Base-by-base conservation (phyloP, 768 basidiomycete genomes). In the Rhodotorula babjevae region DNA sequence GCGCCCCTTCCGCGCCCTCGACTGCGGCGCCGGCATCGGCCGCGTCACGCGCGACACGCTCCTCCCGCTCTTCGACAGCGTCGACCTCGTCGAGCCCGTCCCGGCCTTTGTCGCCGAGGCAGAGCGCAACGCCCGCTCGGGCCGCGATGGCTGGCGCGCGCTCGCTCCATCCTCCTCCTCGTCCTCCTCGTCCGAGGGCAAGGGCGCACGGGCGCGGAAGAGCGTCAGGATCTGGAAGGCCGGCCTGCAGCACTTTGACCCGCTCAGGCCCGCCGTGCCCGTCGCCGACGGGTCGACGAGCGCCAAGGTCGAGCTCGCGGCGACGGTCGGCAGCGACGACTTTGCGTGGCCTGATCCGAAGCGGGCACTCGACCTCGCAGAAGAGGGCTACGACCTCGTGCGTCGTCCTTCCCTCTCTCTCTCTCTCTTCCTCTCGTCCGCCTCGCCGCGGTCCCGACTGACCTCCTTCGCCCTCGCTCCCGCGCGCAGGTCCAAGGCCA, bases 11-110 rank as follows among this genome's bases (percentile, higher is more conserved):
- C 87, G 91, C 58, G 93, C 90, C 0, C 85, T 99, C 31, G 95
- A 99, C 78, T 92, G 93, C 69, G 95, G 84, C 56, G 93, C 93
- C 12, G 95, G 95, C 19, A 89, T 99, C 61, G 95, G 95, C 19
- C 88, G 95, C 64, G 93, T 96, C 40, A 95, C 93, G 0, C 84
- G 87, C 5, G 87, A 90, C 75, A 91, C 93, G 21, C 87, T 99
- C 47, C 86, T 97, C n/a, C 90, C 89, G 77, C 88, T 97, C 65
- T 86, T 93, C 73, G 85, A 88, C 33, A 89, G 92, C 76, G 92
- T 97, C 61, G 88, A 93, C 57, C 86, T 95, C 66, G 85, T 95
- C 68, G 95, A 98, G 80, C 96, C 95, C 9, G 91, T 93, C 3
- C 85, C 84, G 23, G 79, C 85, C 44, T 93, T 97, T 80, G 85